Percentiles rank a stretch among this genome's conserved stretches.
These are phyloP conservation scores for Pharus latifolius DNA, from an alignment of 176 grass and related monocot species.

Conservation along the genomic window DNA sequence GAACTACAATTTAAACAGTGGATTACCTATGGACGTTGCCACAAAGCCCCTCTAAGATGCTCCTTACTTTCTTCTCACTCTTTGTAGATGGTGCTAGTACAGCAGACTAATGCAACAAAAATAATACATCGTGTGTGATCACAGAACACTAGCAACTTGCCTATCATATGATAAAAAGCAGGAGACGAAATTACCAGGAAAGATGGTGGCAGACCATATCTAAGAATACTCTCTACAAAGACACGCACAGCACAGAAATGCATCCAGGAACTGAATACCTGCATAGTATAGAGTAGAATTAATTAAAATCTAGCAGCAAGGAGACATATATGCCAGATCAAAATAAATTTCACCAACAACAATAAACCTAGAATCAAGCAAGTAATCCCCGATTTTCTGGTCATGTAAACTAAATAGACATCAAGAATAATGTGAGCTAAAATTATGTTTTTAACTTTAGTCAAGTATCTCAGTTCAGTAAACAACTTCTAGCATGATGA, in stretches of 20 bases:
- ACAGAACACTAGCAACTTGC: background rate
- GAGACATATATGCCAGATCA: background rate
- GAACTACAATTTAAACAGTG: background rate
- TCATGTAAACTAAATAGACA: background rate
- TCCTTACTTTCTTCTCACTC: constrained; percentile 87
- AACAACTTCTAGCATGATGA: background rate
- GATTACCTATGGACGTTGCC: constrained; percentile 72
- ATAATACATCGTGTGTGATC: background rate
- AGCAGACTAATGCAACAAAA: constrained; percentile 40
- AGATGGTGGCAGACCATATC: constrained; percentile 84
- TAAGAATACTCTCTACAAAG: constrained; percentile 96
- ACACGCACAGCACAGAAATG: constrained; percentile 87
- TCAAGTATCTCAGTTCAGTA: background rate
- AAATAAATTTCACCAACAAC: background rate
- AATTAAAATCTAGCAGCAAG: background rate
- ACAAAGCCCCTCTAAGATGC: constrained; percentile 60
- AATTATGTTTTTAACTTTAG: background rate
- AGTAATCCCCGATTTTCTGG: background rate
- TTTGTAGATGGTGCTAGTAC: constrained; percentile 74
- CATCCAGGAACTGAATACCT: constrained; percentile 99
- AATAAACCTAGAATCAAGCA: background rate
- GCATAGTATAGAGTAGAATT: background rate
- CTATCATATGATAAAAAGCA: background rate
- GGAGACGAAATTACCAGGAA: constrained; percentile 49
- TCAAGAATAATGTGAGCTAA: background rate